Percentiles rank a stretch among this genome's conserved stretches.
Evolutionary conservation across 164 flowering plant genomes (phyloP).

Genomic region (Aristolochia californica): DNA sequence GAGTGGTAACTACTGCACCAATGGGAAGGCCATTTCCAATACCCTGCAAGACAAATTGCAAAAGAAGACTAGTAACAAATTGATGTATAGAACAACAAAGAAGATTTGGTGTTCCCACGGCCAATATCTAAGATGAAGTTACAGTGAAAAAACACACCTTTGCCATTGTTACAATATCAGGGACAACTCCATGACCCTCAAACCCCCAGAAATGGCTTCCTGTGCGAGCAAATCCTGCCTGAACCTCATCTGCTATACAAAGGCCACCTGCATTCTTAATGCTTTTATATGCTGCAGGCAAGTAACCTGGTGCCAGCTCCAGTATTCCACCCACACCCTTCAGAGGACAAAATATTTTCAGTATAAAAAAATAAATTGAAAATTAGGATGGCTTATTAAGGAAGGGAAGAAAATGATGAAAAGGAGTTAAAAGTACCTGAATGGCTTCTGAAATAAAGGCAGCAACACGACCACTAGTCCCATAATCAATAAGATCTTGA

Average conservation of each 20-base stretch:
- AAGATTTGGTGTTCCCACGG: too few species aligned
- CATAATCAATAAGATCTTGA: slow-evolving; percentile 64
- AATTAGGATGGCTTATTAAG: not conserved
- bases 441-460: slow-evolving; percentile 84
- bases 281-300: slow-evolving; percentile 56
- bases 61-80: not conserved
- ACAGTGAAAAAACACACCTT: slow-evolving; percentile 36
- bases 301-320: slow-evolving; percentile 83
- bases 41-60: slow-evolving; percentile 35
- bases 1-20: slow-evolving; percentile 96
- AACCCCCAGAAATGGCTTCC: slow-evolving; percentile 96
- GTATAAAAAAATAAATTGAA: not conserved
- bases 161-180: slow-evolving; percentile 97
- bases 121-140: too few species aligned
- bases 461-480: slow-evolving; percentile 76
- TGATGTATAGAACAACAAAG: too few species aligned
- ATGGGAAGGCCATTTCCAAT: slow-evolving; percentile 96
- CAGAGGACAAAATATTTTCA: slow-evolving; percentile 1
- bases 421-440: slow-evolving; percentile 36
- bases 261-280: slow-evolving; percentile 84
- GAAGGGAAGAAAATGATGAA: not conserved
- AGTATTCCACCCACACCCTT: slow-evolving; percentile 95
- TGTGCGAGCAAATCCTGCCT: slow-evolving; percentile 79
- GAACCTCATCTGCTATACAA: slow-evolving; percentile 92
- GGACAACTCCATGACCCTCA: slow-evolving; percentile 82